Evolutionary conservation across 768 basidiomycete genomes (phyloP), one percentile per base, ranked within the genome.

Genomic region (Lactarius tabidus): DNA sequence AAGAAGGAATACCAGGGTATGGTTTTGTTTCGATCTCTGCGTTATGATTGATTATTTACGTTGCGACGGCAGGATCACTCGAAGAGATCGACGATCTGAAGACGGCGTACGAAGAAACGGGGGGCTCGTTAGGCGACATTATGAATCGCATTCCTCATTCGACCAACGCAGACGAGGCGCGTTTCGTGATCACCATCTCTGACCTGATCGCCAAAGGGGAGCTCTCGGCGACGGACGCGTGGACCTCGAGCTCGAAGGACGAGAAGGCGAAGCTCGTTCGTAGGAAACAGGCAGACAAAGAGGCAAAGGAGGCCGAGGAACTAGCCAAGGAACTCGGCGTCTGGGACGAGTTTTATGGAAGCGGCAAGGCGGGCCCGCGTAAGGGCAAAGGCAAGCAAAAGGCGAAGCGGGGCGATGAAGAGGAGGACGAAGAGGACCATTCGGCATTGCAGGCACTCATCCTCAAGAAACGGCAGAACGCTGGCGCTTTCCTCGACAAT

Each of bases 1-100:
- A 96, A 93, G 84, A 87, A 86, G 70, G 87, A 86, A 71, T 99
- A 99, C 75, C 95, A 98, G 81, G 93, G 97, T 90, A 65, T 36
- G 33, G 33, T 33, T 33, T 33, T 33, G 72, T 65, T 57, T 51
- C 28, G 26, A 63, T 63, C 62, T 36, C 17, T 51, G 23, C 18
- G 39, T 41, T 7, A 1, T 20, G 14, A 18, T 20, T 9, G 38
- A 54, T 51, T 55, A 54, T 51, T 55, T 58, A 66, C 54, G 48
- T n/a, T 55, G 15, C 55, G 63, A 28, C 39, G 29, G 35, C 70
- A 98, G 96, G 89, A 59, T 97, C 96, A 17, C 71, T 79, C 2
- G 95, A 98, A 74, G 97, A 99, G 74, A 74, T 85, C 3, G 79
- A 84, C 36, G 96, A 98, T 76, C 76, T 99, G 51, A 84, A 85